Evolutionary conservation across 2,329 filamentous ascomycete genomes (phyloP).

Genomic region (Aspergillus spinulosporus): DNA sequence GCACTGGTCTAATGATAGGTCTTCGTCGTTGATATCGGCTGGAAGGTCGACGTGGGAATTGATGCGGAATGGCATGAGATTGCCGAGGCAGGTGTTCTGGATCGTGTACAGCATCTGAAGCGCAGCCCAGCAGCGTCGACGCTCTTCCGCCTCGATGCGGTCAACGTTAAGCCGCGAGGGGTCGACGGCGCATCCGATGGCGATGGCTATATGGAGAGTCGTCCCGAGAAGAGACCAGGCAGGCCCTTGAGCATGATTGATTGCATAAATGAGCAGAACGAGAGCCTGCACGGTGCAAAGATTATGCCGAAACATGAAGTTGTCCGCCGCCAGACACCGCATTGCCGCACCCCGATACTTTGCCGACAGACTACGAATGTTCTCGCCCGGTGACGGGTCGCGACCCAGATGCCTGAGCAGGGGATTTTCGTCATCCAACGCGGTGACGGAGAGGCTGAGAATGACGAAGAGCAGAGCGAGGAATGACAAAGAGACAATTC

Average conservation of each 20-base stretch:
- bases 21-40: slow-evolving; percentile 24
- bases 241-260: slow-evolving; percentile 31
- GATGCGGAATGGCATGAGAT: slow-evolving; percentile 25
- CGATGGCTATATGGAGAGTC: slow-evolving; percentile 31
- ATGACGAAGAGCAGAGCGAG: slow-evolving; percentile 22
- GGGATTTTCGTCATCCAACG: slow-evolving; percentile 22
- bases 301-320: slow-evolving; percentile 32
- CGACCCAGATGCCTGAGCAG: slow-evolving; percentile 28
- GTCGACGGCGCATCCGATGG: slow-evolving; percentile 36
- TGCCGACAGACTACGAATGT: slow-evolving; percentile 25
- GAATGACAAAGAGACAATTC: slow-evolving; percentile 25
- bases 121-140: slow-evolving; percentile 32
- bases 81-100: slow-evolving; percentile 34
- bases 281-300: slow-evolving; percentile 31
- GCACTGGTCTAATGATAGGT: slow-evolving; percentile 8
- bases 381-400: slow-evolving; percentile 21
- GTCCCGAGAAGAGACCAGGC: slow-evolving; percentile 34
- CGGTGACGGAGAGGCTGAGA: slow-evolving; percentile 29
- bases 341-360: slow-evolving; percentile 31
- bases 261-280: slow-evolving; percentile 33
- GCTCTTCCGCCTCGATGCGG: slow-evolving; percentile 28
- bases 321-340: slow-evolving; percentile 33
- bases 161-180: slow-evolving; percentile 27
- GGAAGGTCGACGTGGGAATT: slow-evolving; percentile 23
- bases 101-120: slow-evolving; percentile 37